Conservation (phyloP, 2,329 filamentous ascomycete genomes). For the Lecanicillium sp. region DNA sequence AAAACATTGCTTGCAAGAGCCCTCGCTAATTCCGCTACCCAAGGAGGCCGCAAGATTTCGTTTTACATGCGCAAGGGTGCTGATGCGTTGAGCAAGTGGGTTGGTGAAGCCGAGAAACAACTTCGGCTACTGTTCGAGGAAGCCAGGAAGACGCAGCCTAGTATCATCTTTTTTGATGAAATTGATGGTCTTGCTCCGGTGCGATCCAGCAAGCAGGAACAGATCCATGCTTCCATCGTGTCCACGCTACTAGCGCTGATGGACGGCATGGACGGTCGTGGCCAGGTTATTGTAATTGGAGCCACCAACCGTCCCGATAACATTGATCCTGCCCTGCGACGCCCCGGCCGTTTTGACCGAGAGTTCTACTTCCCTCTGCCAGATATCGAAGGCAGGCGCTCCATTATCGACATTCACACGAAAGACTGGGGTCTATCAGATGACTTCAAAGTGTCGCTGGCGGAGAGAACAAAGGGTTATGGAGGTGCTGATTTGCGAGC, state of each 20-base stretch:
- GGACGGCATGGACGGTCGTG: slow-evolving; percentile 97
- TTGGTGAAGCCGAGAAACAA: slow-evolving; percentile 94
- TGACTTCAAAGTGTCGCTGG: slow-evolving; percentile 74
- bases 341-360: slow-evolving; percentile 89
- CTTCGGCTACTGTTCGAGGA: slow-evolving; percentile 91
- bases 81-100: slow-evolving; percentile 97
- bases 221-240: slow-evolving; percentile 96
- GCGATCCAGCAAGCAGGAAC: slow-evolving; percentile 94
- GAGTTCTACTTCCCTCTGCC: slow-evolving; percentile 98
- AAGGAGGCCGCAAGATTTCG: slow-evolving; percentile 86
- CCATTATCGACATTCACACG: slow-evolving; percentile 93
- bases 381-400: slow-evolving; percentile 66
- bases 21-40: slow-evolving; percentile 81
- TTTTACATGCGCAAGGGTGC: slow-evolving; percentile 99
- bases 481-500: slow-evolving; percentile 92
- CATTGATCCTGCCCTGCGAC: slow-evolving; percentile 88
- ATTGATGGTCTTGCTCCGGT: slow-evolving; percentile 96
- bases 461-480: slow-evolving; percentile 88
- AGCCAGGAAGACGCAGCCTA: slow-evolving; percentile 88
- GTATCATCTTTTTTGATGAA: slow-evolving; percentile 99
- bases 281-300: slow-evolving; percentile 96
- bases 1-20: slow-evolving; percentile 95
- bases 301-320: slow-evolving; percentile 97
- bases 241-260: slow-evolving; percentile 89
- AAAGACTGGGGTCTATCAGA: slow-evolving; percentile 81